A percentile compares a stretch with the other conserved stretches of the same genome.
These are phyloP conservation scores for Nemophila menziesii DNA, from an alignment of 257 asterid genomes.

Conservation along the genomic window DNA sequence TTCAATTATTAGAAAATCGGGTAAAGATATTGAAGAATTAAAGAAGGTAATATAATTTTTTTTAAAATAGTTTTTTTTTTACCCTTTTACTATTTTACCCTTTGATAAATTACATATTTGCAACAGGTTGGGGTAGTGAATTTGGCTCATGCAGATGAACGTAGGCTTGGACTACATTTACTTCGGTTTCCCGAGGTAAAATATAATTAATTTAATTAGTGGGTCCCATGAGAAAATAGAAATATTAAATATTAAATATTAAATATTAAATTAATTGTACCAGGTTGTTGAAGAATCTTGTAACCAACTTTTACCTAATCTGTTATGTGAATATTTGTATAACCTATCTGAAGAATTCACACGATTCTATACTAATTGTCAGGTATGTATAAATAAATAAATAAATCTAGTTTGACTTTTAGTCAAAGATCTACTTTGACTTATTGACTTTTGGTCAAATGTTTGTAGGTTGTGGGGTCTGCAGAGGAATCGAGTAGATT, in stretches of 20 bases:
- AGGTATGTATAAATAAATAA: slow-evolving; percentile 33
- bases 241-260: too few species aligned
- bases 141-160: slow-evolving; percentile 77
- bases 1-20: slow-evolving; percentile 84
- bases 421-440: not conserved
- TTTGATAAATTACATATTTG: too few species aligned
- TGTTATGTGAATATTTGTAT: slow-evolving; percentile 77
- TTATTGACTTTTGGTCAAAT: too few species aligned
- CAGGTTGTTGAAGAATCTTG: slow-evolving; percentile 83
- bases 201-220: not conserved
- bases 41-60: slow-evolving; percentile 44
- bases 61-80: too few species aligned
- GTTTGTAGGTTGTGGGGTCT: slow-evolving; percentile 66
- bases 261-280: too few species aligned
- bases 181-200: slow-evolving; percentile 85
- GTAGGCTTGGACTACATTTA: slow-evolving; percentile 66
- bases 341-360: slow-evolving; percentile 83
- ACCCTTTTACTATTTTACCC: slow-evolving; percentile 10
- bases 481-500: slow-evolving; percentile 72
- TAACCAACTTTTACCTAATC: slow-evolving; percentile 52
- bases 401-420: not conserved
- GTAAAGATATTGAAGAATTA: slow-evolving; percentile 66
- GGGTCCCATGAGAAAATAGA: slow-evolving; percentile 4
- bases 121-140: slow-evolving; percentile 47
- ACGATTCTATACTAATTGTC: slow-evolving; percentile 70